phyloP scores from a whole-genome alignment of 805 yeast species.

The Pichia eremophila region DNA sequence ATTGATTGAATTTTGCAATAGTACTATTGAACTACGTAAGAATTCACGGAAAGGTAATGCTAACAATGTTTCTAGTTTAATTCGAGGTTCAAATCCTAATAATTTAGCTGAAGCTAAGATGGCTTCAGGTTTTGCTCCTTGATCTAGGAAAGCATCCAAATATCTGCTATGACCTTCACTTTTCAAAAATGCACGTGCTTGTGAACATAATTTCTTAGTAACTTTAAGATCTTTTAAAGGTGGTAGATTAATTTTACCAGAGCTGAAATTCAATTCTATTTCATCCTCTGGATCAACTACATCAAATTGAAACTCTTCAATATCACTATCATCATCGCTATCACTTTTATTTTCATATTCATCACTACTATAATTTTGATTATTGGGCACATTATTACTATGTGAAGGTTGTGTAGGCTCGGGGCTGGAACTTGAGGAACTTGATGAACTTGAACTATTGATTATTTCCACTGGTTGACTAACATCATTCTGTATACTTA shows the following conservation, averaged over 20 bases:
- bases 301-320: slow-evolving; percentile 10
- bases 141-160: slow-evolving; percentile 44
- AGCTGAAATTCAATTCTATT: slow-evolving; percentile 3
- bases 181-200: slow-evolving; percentile 47
- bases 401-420: too few species aligned
- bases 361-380: background rate
- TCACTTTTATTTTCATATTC: background rate
- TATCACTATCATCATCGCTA: background rate
- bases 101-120: slow-evolving; percentile 46
- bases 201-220: slow-evolving; percentile 35
- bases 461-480: background rate
- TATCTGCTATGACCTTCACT: slow-evolving; percentile 51
- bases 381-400: background rate
- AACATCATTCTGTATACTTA: background rate
- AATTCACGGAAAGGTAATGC: slow-evolving; percentile 8
- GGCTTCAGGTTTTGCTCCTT: slow-evolving; percentile 48
- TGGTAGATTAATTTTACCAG: slow-evolving; percentile 8
- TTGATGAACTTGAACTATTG: background rate
- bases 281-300: slow-evolving; percentile 1
- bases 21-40: slow-evolving; percentile 30
- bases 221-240: slow-evolving; percentile 16
- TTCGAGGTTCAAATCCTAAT: slow-evolving; percentile 43
- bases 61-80: slow-evolving; percentile 7
- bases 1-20: slow-evolving; percentile 55
- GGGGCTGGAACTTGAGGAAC: background rate